A percentile compares a stretch with the other conserved stretches of the same genome.
phyloP scores from a whole-genome alignment of 2,329 filamentous ascomycete species.

The Hypoxylon rubiginosum region DNA sequence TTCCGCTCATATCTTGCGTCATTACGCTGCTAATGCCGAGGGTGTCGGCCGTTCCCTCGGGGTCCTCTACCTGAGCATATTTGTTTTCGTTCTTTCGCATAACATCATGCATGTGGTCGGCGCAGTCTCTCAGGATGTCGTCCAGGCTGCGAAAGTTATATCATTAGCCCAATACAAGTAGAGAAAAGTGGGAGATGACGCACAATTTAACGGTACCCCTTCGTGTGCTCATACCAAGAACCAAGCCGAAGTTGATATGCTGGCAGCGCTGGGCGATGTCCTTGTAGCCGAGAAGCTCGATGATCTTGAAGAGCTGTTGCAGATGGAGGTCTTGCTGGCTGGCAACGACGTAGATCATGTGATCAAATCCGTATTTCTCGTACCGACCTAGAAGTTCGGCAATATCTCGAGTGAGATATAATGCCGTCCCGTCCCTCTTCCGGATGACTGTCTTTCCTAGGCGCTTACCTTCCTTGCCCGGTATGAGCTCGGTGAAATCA shows the following conservation, averaged over 20 bases:
- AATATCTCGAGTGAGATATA: conserved; percentile 84
- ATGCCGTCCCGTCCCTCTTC: conserved; percentile 80
- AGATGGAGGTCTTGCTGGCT: conserved; percentile 80
- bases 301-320: conserved; percentile 81
- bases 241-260: conserved; percentile 82
- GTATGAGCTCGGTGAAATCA: conserved; percentile 77
- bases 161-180: conserved; percentile 11
- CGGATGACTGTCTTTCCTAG: conserved; percentile 79
- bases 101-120: conserved; percentile 96
- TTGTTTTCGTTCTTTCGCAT: conserved; percentile 93
- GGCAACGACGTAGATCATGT: conserved; percentile 85
- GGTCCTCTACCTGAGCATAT: conserved; percentile 90
- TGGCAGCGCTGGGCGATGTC: conserved; percentile 77
- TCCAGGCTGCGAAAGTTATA: conserved; percentile 52
- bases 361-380: conserved; percentile 74
- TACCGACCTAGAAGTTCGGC: conserved; percentile 77
- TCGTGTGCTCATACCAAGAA: conserved; percentile 77
- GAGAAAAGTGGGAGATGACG: neutral
- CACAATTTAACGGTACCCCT: conserved; percentile 73
- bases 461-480: conserved; percentile 76
- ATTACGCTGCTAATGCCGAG: conserved; percentile 96
- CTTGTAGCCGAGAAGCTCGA: conserved; percentile 77
- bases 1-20: conserved; percentile 98
- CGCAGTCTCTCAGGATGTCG: conserved; percentile 82
- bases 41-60: conserved; percentile 83